Percentiles rank a stretch among this genome's conserved stretches.
Evolutionary conservation across 495 filamentous ascomycete genomes (phyloP).

Genomic region (Hypoxylon lienhwacheense): DNA sequence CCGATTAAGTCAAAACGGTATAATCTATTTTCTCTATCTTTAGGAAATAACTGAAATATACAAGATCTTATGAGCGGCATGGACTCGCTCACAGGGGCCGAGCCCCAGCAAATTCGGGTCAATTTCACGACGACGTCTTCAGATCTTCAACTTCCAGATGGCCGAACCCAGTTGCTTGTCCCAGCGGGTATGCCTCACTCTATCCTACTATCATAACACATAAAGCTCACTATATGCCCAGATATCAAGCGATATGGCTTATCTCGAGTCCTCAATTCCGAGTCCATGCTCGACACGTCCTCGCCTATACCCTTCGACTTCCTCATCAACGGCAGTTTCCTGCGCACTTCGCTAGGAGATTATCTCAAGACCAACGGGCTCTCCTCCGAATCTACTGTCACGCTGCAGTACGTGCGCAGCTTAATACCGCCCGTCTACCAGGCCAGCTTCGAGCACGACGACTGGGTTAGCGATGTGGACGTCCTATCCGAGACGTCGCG

Average conservation of each 20-base stretch:
- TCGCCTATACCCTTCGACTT: constrained; percentile 93
- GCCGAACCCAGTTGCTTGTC: constrained; percentile 55
- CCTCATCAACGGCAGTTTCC: constrained; percentile 86
- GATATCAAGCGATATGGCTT: constrained; percentile 87
- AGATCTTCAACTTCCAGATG: constrained; percentile 60
- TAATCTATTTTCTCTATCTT: not conserved
- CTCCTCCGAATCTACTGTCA: constrained; percentile 80
- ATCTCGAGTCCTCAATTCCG: constrained; percentile 88
- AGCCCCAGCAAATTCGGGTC: constrained; percentile 52
- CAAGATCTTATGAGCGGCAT: constrained; percentile 4
- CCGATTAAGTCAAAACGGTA: too few relatives aligned
- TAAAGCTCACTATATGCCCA: constrained; percentile 32
- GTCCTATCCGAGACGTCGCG: constrained; percentile 69
- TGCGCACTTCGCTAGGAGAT: constrained; percentile 84
- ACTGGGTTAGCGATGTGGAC: constrained; percentile 95
- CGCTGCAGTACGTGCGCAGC: constrained; percentile 89
- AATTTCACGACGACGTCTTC: constrained; percentile 60
- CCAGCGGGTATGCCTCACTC: constrained; percentile 44
- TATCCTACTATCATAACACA: constrained; percentile 14
- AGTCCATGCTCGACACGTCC: constrained; percentile 70
- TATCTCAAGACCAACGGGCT: constrained; percentile 85
- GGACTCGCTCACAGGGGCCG: constrained; percentile 32
- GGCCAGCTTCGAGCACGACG: constrained; percentile 89
- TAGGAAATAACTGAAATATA: not conserved
- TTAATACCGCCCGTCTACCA: constrained; percentile 84